Conservation (phyloP, 257 asterid species). For the Fraxinus americana region DNA sequence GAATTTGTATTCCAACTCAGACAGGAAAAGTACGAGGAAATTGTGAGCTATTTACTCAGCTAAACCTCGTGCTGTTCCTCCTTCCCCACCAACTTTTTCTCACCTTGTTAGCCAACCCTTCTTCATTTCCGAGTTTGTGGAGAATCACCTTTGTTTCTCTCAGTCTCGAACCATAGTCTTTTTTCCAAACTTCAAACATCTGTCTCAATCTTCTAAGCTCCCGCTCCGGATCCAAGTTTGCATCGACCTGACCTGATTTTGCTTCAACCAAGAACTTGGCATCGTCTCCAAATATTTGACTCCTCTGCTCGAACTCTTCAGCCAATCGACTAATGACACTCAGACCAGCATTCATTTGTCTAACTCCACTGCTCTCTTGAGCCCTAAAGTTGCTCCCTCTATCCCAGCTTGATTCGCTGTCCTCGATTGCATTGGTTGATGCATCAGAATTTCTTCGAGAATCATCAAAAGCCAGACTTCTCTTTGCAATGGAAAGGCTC, state of each 20-base stretch:
- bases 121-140: constrained; percentile 74
- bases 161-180: constrained; percentile 79
- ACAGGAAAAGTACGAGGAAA: not conserved
- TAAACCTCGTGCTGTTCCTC: constrained; percentile 73
- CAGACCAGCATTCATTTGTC: constrained; percentile 62
- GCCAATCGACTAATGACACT: constrained; percentile 85
- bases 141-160: constrained; percentile 95
- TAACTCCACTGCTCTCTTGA: constrained; percentile 54
- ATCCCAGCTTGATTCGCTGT: constrained; percentile 63
- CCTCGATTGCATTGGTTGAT: constrained; percentile 65
- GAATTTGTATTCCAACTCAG: not conserved
- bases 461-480: constrained; percentile 77
- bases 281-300: constrained; percentile 91
- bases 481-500: constrained; percentile 88
- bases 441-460: constrained; percentile 79
- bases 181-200: constrained; percentile 96
- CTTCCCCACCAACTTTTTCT: constrained; percentile 95
- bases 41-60: constrained; percentile 25
- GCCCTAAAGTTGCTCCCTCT: constrained; percentile 51
- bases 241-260: constrained; percentile 87
- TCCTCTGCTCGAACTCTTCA: constrained; percentile 93
- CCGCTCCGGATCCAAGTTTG: constrained; percentile 78
- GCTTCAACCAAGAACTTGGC: constrained; percentile 95
- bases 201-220: constrained; percentile 87
- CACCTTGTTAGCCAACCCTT: constrained; percentile 57